Percentiles rank a stretch among this genome's conserved stretches.
Evolutionary conservation across 495 filamentous ascomycete species (phyloP).

Genomic region (Penicillium goetzii): DNA sequence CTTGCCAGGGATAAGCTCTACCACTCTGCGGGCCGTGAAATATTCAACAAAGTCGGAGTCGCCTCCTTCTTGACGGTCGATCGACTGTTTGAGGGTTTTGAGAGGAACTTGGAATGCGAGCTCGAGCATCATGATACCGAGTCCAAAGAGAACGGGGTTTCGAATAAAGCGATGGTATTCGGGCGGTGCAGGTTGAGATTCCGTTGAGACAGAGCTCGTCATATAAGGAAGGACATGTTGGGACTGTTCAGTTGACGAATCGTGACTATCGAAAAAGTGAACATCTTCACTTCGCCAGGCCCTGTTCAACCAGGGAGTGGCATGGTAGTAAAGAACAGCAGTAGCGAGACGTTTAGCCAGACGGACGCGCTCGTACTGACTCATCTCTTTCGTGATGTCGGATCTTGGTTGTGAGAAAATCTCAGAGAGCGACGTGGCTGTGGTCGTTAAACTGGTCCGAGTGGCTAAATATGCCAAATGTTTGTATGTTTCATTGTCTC

Average conservation of each 20-base stretch:
- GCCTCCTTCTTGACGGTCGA: neutral
- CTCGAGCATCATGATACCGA: neutral
- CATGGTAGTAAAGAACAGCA: neutral
- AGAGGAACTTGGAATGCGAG: constrained; percentile 4
- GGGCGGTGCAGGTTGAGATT: neutral
- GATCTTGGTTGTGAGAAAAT: neutral
- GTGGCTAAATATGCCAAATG: constrained; percentile 1
- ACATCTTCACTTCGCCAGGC: neutral
- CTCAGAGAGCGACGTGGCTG: neutral
- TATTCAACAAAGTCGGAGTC: neutral
- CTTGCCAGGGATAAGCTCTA: neutral
- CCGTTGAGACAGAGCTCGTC: neutral
- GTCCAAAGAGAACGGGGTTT: neutral
- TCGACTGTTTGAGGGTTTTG: neutral
- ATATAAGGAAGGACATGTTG: neutral
- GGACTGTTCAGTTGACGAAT: neutral
- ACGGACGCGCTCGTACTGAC: neutral
- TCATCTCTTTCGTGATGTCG: neutral
- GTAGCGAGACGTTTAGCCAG: constrained; percentile 1
- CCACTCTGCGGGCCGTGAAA: neutral
- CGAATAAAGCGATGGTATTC: neutral
- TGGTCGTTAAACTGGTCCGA: too few relatives aligned
- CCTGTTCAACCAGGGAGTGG: neutral
- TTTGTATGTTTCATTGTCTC: neutral
- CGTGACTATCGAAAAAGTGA: neutral